Base-by-base conservation (phyloP, 495 filamentous ascomycete genomes). In the Penicillium soppii region DNA sequence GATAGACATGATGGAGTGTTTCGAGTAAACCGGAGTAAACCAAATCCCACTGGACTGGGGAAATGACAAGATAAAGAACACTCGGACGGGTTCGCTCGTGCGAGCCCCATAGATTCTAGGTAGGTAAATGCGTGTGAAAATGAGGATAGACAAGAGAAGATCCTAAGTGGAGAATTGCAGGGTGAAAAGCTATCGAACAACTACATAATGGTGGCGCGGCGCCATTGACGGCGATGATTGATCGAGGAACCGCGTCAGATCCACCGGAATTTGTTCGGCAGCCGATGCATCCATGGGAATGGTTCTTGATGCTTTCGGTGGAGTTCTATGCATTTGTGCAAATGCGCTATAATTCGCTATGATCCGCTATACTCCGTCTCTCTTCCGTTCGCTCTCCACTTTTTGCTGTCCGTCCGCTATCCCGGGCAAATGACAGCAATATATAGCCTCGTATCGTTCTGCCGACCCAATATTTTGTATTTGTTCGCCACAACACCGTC, bases 1-100 rank as follows among this genome's bases (percentile, higher is more conserved):
- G 7, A 59, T 30, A 17, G 61, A 47, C 66, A 69, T 69, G 43
- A 40, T 63, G 61, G 35, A 49, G 53, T 58, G n/a, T 4, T 15
- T n/a, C n/a, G n/a, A n/a, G n/a, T n/a, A n/a, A n/a, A n/a, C n/a
- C n/a, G n/a, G n/a, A n/a, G n/a, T n/a, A n/a, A n/a, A n/a, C n/a
- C n/a, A n/a, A n/a, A 17, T 10, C 25, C 9, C 22, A 15, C 15
- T 26, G 22, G 3, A 43, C 10, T 7, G 19, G 45, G 45, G 23
- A 43, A 29, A 7, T 21, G 25, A 48, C 12, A n/a, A 20, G 15
- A n/a, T 42, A 50, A 50, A 43, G 22, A 21, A 50, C 23, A 21
- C n/a, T 20, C 13, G 42, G 20, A 43, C 29, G 5, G n/a, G 40
- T 39, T 25, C 25, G 10, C 9, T 9, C 25, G 16, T 37, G 23